Evolutionary conservation across 176 grass and related monocot species (phyloP).

Genomic region (Leersia perrieri): DNA sequence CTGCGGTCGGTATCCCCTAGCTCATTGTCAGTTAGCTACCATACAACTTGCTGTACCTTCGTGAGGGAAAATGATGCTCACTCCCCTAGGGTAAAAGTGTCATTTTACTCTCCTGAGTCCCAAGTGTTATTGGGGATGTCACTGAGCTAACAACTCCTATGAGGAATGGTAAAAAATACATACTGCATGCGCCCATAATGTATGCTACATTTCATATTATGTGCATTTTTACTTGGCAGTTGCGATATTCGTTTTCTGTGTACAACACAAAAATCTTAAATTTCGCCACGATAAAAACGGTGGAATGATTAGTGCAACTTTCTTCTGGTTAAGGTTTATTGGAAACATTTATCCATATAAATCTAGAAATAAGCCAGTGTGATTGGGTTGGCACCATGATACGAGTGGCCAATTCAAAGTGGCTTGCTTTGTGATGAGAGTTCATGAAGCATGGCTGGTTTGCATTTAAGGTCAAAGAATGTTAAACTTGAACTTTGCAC

Average conservation of each 20-base stretch:
- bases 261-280: neutral
- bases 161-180: neutral
- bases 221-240: neutral
- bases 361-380: neutral
- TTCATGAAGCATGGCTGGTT: neutral
- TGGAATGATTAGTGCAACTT: neutral
- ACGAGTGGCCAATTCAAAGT: neutral
- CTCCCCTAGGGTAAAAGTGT: neutral
- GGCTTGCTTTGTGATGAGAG: neutral
- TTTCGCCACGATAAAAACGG: neutral
- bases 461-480: neutral
- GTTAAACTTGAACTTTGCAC: neutral
- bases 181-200: neutral
- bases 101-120: neutral
- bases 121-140: neutral
- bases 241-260: neutral
- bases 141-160: neutral
- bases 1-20: neutral
- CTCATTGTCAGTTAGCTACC: neutral
- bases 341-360: neutral
- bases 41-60: neutral
- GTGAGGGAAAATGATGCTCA: neutral
- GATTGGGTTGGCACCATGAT: neutral
- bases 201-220: slow-evolving; percentile 3
- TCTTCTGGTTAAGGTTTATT: neutral